Percentiles rank a stretch among this genome's conserved stretches.
phyloP scores from a whole-genome alignment of 441 rosid species.

The Omphalea diandra region DNA sequence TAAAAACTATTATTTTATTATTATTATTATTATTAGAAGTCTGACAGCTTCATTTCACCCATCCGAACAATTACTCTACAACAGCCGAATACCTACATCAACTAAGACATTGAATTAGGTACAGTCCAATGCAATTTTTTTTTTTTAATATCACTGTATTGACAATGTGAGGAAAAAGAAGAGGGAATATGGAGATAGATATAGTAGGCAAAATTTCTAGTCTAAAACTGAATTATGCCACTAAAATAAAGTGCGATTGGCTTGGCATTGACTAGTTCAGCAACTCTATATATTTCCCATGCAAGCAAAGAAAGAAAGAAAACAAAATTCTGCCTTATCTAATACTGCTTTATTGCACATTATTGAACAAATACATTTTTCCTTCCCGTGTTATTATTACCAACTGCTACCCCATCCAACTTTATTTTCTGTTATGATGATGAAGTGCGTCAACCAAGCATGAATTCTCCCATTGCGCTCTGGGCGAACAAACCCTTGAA shows the following conservation, averaged over 20 bases:
- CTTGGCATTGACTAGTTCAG: conserved; percentile 25
- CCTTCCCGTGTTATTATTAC: conserved; percentile 24
- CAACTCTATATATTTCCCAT: conserved; percentile 36
- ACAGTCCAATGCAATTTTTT: background rate
- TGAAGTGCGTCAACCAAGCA: conserved; percentile 13
- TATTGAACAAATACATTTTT: conserved; percentile 24
- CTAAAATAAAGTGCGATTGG: conserved; percentile 24
- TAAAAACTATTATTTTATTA: too few species aligned
- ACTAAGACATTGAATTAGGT: too few species aligned
- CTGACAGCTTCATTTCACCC: background rate
- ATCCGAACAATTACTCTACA: background rate
- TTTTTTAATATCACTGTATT: too few species aligned
- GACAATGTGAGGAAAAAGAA: background rate
- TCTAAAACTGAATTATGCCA: conserved; percentile 20
- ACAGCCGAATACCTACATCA: too few species aligned
- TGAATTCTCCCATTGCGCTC: conserved; percentile 20
- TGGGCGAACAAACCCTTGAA: conserved; percentile 24
- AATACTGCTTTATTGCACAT: conserved; percentile 37
- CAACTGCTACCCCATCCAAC: conserved; percentile 1
- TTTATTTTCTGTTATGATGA: conserved; percentile 34
- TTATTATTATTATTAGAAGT: too few species aligned
- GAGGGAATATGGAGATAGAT: background rate
- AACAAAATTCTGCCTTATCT: conserved; percentile 25
- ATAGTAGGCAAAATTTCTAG: background rate
- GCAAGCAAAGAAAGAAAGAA: too few species aligned